Percentiles rank a stretch among this genome's conserved stretches.
Evolutionary conservation across 2,329 filamentous ascomycete genomes (phyloP).

Genomic region (Sarocladium brachiariae): DNA sequence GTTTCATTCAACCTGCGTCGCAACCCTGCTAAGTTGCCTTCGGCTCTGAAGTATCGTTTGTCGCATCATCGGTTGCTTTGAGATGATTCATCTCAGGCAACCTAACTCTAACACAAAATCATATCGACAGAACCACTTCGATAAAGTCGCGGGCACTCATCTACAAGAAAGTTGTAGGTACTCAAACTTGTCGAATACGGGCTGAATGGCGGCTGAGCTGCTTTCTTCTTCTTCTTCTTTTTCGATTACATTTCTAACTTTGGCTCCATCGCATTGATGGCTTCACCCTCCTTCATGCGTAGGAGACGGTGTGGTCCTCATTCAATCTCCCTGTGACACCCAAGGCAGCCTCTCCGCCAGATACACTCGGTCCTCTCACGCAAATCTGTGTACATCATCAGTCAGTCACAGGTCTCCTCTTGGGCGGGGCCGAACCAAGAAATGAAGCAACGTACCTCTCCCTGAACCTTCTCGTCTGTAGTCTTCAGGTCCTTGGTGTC

Average conservation of each 20-base stretch:
- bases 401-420: no score
- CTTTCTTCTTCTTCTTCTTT: no score
- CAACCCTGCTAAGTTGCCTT: background rate
- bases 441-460: slow-evolving; percentile 47
- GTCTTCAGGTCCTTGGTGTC: slow-evolving; percentile 56
- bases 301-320: slow-evolving; percentile 67
- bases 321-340: slow-evolving; percentile 59
- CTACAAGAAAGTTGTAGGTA: no score
- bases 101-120: no score
- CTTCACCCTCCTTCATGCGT: slow-evolving; percentile 20
- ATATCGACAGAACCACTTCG: no score
- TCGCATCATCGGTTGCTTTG: no score
- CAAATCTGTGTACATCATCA: slow-evolving; percentile 46
- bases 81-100: no score
- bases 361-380: slow-evolving; percentile 67
- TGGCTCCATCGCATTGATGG: background rate
- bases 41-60: no score
- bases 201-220: no score
- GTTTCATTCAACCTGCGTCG: background rate
- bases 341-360: slow-evolving; percentile 56
- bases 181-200: no score
- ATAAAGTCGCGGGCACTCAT: no score
- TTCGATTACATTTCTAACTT: background rate
- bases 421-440: no score
- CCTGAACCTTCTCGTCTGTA: slow-evolving; percentile 53